Evolutionary conservation across 2,329 filamentous ascomycete genomes (phyloP), one percentile per base, ranked within the genome.

Genomic region (Aspergillus fumigatiaffinis): DNA sequence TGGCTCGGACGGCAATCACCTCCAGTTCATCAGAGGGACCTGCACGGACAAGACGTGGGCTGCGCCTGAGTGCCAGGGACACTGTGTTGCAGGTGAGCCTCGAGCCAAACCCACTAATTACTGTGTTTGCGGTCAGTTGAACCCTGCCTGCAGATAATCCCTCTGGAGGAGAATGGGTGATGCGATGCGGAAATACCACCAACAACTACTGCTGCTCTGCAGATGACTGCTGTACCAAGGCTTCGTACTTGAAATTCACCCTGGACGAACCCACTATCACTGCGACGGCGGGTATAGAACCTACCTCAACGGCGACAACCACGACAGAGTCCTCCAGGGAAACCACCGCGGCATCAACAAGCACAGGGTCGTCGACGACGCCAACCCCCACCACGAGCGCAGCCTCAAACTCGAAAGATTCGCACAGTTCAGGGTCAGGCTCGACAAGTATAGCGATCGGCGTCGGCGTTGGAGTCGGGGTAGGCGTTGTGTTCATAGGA

Each of bases 41-140:
- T 56, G 54, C 35, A 52, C 54, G 12, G 54, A 56, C 21, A 49
- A 52, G 41, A 52, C 50, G 28, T 56, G 54, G 54, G 41, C 28
- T 35, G 35, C 50, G 42, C 23, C 54, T 4, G 50, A 48, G 32
- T 56, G 54, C 48, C 41, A 23, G 32, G 42, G 41, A n/a, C 42
- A 52, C 49, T 52, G 50, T 48, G 50, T 52, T 52, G 25, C 50
- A 12, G 54, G 54, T 56, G 50, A 56, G 54, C 50, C 23, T 47
- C 9, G 3, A 14, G 21, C 17, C 10, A 25, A 47, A 20, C 14
- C 44, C 44, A 25, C 23, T 25, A 26, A 21, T 26, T 12, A 6
- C 12, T 4, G 21, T 14, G 21, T 23, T 14, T 10, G 26, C 12
- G n/a, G n/a, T 7, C 20, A 23, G 17, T 23, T 7, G 21, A 47